Base-by-base conservation (phyloP, 2,329 filamentous ascomycete species). In the Arthrobotrys sphaeroides region DNA sequence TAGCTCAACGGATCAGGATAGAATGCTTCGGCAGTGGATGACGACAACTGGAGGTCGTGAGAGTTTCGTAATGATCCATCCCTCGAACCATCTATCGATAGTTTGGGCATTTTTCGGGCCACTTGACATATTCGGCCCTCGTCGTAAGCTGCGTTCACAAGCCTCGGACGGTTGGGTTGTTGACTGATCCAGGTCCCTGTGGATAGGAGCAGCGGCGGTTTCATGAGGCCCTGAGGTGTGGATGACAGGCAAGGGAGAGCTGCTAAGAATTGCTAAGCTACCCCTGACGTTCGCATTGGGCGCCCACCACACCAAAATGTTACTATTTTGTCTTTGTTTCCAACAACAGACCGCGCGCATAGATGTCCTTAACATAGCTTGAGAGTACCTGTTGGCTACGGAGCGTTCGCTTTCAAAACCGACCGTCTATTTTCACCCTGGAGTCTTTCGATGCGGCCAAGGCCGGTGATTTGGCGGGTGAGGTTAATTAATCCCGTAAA, bases 301-400 rank as follows among this genome's bases (percentile, higher is more conserved):
- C 43, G 47, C 47, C 47, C 47, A 33, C 43, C 33, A 31, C 57
- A 45, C 66, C 66, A 51, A 31, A 33, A 62, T 62, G 57, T 57
- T 47, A 62, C 51, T 49, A 18, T 66, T 49, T n/a, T 68, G 62
- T 64, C 62, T 68, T 67, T 53, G 45, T 68, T 51, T 67, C 61
- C 66, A 43, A 73, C 53, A 43, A 26, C 57, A 64, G 72, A 51
- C 72, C 72, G 72, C 72, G 72, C 72, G 72, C 72, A 69, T 65
- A 65, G 26, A 42, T 55, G 57, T 49, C 64, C 72, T 69, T 69
- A 69, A 69, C 64, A 65, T 75, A 69, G 69, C 45, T 42, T 42
- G 55, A 40, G 26, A 38, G 6, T 55, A 26, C 36, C 38, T 51
- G 51, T 60, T 57, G 47, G 49, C 42, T 49, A 67, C 61, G 61